phyloP scores from a whole-genome alignment of 306 rosid species.

The Pterocarpus macrocarpus region DNA sequence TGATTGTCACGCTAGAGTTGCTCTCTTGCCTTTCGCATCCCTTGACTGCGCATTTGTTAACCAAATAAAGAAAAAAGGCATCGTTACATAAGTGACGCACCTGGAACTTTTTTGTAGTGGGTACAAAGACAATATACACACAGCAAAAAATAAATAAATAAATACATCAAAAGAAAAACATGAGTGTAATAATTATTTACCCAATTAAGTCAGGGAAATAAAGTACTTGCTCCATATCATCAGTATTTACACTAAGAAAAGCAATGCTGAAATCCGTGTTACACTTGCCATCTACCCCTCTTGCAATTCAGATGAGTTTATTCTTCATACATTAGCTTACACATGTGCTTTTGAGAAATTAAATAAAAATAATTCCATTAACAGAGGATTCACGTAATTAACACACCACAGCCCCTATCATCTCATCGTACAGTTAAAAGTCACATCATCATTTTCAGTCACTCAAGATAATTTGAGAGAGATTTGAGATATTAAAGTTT shows the following conservation, averaged over 20 bases:
- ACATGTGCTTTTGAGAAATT: conserved; percentile 17
- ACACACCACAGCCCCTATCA: neutral
- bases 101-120: neutral
- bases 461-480: conserved; percentile 5
- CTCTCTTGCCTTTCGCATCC: conserved; percentile 92
- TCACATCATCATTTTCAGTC: conserved; percentile 23
- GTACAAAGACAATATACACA: neutral
- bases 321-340: too few relatives aligned
- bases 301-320: neutral
- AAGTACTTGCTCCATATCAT: conserved; percentile 11
- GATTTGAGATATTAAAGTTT: conserved; percentile 30
- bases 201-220: conserved; percentile 31
- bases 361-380: neutral
- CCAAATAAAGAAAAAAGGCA: conserved; percentile 21
- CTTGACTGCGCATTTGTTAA: conserved; percentile 69
- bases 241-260: neutral
- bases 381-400: conserved; percentile 15
- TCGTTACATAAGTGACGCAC: conserved; percentile 16
- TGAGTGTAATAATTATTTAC: neutral
- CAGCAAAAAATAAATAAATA: neutral
- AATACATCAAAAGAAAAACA: neutral
- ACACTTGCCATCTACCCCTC: too few relatives aligned
- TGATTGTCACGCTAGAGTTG: conserved; percentile 80
- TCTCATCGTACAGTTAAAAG: conserved; percentile 12
- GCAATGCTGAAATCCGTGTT: too few relatives aligned